These are phyloP conservation scores for Pterocarpus santalinus DNA, from an alignment of 306 rosid genomes.

Conservation along the genomic window DNA sequence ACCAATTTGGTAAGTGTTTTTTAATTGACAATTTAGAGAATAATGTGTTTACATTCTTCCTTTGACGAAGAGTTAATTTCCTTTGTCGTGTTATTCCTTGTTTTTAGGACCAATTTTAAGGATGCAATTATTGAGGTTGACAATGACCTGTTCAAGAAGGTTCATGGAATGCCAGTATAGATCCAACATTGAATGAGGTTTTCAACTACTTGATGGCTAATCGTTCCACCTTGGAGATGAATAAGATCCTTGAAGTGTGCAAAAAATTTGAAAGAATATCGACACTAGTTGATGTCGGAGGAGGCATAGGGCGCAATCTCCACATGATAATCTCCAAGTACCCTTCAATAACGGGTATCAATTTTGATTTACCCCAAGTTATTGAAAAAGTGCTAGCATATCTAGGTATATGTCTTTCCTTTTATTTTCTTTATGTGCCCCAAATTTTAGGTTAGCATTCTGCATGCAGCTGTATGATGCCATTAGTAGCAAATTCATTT, in stretches of 20 bases:
- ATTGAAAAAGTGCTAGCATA: neutral
- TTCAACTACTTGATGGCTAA: neutral
- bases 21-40: too few relatives aligned
- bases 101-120: neutral
- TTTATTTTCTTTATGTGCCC: too few relatives aligned
- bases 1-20: constrained; percentile 9
- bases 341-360: too few relatives aligned
- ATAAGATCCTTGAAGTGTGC: neutral
- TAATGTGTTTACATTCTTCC: too few relatives aligned
- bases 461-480: too few relatives aligned
- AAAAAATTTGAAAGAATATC: neutral
- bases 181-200: neutral
- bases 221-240: neutral
- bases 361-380: too few relatives aligned
- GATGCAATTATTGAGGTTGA: too few relatives aligned
- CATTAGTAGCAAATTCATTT: too few relatives aligned
- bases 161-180: neutral
- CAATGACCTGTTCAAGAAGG: too few relatives aligned
- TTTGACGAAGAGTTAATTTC: too few relatives aligned
- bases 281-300: constrained; percentile 15
- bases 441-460: too few relatives aligned
- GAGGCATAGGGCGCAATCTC: neutral
- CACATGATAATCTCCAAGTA: neutral
- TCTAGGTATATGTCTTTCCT: neutral
- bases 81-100: neutral